Conservation (phyloP, 305 asterid species). For the Solanum hybrid region DNA sequence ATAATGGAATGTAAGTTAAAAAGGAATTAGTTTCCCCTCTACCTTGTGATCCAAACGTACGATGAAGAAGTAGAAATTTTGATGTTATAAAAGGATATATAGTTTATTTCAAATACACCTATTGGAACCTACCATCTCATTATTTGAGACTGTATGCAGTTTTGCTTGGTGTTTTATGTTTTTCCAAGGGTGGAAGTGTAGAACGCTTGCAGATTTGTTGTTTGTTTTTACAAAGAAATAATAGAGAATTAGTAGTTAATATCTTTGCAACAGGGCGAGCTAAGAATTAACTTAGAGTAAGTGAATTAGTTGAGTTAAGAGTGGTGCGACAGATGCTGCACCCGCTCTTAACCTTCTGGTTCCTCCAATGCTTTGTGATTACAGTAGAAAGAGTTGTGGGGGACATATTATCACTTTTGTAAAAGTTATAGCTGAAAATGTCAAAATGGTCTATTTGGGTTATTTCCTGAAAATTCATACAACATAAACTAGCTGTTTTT, state of each 20-base stretch:
- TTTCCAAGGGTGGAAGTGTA: neutral
- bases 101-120: neutral
- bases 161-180: neutral
- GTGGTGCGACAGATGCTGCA: neutral
- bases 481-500: neutral
- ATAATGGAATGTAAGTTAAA: neutral
- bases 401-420: neutral
- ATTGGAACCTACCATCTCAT: neutral
- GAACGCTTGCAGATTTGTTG: neutral
- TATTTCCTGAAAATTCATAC: neutral
- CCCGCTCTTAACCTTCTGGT: neutral
- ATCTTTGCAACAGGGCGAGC: neutral
- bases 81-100: neutral
- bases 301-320: neutral
- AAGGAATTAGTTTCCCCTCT: neutral
- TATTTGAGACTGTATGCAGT: neutral
- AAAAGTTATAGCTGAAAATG: neutral
- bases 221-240: neutral
- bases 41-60: neutral
- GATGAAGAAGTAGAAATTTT: neutral
- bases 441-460: neutral
- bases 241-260: neutral
- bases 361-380: neutral
- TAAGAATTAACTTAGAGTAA: neutral
- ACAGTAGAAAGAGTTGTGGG: neutral